Evolutionary conservation across 139 green algal genomes (phyloP), one percentile per base, ranked within the genome.

Genomic region (Haematococcus lacustris): DNA sequence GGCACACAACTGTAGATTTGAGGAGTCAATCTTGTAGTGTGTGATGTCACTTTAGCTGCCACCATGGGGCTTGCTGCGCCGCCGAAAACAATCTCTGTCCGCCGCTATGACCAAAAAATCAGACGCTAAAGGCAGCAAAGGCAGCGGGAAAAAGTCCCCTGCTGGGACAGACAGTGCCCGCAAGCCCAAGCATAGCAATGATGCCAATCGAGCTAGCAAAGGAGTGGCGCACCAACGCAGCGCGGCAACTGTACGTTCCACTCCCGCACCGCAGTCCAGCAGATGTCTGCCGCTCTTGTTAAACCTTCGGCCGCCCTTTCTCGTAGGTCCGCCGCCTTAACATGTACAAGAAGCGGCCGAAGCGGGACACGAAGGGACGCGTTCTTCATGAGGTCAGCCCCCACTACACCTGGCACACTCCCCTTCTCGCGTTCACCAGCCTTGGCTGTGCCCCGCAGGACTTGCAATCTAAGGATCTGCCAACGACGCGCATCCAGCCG

Each of bases 401-500:
- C 4, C 41, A n/a, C 38, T 26, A 9, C 38, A 1, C 26, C 30
- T 34, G 39, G 3, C 35, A 34, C 67, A 41, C 38, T n/a, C n/a
- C 40, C 41, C 47, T 68, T 35, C 32, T n/a, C 4, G 32, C 33
- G 38, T 23, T 33, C 7, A 21, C 23, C 38, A 5, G 7, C 17
- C 51, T 9, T 57, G 33, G 32, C 23, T 13, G 34, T 66, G 32
- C 9, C 51, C 41, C 37, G 33, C 84, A 96, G 85, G 90, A 97
- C 17, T 80, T 97, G 41, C 95, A 99, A 81, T 94, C 84, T 41
- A 95, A 92, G 73, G 94, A 96, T 2, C 81, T 98, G 50, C 95
- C 96, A n/a, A 92, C 72, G 62, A 98, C 92, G 26, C 85, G 96
- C 51, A 98, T 99, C 71, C 88, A 96, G 68, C 95, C 95, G 26